Base-by-base conservation (phyloP, 2,329 filamentous ascomycete genomes). In the Alternaria ethzedia region DNA sequence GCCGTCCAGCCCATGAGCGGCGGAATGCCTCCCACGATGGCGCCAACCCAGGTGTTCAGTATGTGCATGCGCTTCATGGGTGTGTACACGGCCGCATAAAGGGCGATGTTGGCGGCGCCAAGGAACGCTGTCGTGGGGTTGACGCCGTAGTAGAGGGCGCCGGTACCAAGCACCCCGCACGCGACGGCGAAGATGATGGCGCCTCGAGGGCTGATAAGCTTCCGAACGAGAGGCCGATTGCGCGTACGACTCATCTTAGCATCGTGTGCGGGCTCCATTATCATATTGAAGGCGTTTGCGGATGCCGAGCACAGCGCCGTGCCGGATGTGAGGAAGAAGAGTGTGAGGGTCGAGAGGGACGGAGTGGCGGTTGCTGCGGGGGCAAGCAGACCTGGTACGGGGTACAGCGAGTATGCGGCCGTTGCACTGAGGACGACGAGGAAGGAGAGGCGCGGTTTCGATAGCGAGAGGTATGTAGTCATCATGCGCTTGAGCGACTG, bases 1-100 rank as follows among this genome's bases (percentile, higher is more conserved):
- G 96, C 96, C 15, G 94, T 92, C 96, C 96, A 99, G 68, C 96
- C 96, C 96, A 99, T 99, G 30, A 99, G 82, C 1, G 96, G 96
- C 1, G 96, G 95, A 60, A 99, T 97, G 1, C 91, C 94, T 65
- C 96, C 96, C 0, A 99, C 93, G 0, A 99, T 81, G 4, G 94
- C 96, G 15, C 96, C 96, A 15, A 96, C 87, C 96, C 96, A 99
- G 0, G 96, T 99, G 76, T 99, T 99, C 62, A 94, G 82, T 10
- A 90, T 91, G 4, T 91, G 92, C 12, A 97, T 83, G 7, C 93
- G 90, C 82, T 99, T 99, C 74, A 98, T 83, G 0, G 95, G 94
- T 0, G 96, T 99, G 80, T 99, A 99, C 1, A 94, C 84, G 60
- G 92, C 95, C 0, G 94, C 96, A 72, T 99, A 99, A 2, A 99